Percentiles rank a stretch among this genome's conserved stretches.
Conservation (phyloP, 306 rosid species). For the Lathyrus aphaca region DNA sequence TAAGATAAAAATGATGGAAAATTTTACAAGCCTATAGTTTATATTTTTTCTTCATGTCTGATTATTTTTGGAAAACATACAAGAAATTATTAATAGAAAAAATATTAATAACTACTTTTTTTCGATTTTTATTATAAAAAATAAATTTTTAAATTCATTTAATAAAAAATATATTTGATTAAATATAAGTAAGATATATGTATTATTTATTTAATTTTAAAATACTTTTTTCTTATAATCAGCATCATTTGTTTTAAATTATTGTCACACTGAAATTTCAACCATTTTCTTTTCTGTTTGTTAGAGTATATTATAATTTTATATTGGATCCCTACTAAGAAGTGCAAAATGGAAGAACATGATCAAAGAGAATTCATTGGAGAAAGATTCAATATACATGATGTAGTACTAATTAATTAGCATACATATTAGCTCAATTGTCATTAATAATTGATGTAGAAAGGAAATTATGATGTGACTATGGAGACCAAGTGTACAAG, state of each 20-base stretch:
- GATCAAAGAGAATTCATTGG: constrained; percentile 19
- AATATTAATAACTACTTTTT: too few relatives aligned
- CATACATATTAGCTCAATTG: constrained; percentile 26
- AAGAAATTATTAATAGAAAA: too few relatives aligned
- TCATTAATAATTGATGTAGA: constrained; percentile 36
- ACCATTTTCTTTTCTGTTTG: background rate
- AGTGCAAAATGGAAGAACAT: constrained; percentile 21
- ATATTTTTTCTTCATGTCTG: background rate
- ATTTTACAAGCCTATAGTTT: background rate
- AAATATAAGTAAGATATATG: too few relatives aligned
- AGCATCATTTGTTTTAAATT: too few relatives aligned
- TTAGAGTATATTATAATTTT: background rate
- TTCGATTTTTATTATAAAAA: too few relatives aligned
- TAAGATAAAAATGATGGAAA: too few relatives aligned
- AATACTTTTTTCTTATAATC: too few relatives aligned
- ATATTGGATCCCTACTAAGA: background rate
- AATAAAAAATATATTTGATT: too few relatives aligned
- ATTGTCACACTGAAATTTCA: background rate
- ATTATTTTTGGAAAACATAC: background rate
- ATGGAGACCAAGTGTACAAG: constrained; percentile 40
- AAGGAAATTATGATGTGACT: constrained; percentile 40
- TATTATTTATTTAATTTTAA: too few relatives aligned
- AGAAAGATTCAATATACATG: constrained; percentile 2
- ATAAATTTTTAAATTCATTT: too few relatives aligned
- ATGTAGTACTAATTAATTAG: constrained; percentile 29